phyloP scores from a whole-genome alignment of 805 yeast species.

The Candida tibetensis region DNA sequence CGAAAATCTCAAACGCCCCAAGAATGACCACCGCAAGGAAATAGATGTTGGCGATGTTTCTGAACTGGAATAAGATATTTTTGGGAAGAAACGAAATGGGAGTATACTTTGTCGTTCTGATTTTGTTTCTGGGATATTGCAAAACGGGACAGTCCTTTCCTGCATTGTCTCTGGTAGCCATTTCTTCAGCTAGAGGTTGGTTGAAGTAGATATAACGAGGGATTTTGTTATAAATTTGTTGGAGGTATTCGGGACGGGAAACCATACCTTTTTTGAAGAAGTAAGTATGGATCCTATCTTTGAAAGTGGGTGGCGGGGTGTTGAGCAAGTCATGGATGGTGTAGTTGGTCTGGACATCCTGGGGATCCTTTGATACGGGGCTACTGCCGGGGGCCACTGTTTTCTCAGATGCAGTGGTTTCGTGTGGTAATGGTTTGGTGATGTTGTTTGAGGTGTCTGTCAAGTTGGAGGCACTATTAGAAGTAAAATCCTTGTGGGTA shows the following conservation, averaged over 20 bases:
- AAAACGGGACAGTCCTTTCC: slow-evolving; percentile 25
- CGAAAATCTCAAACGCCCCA: slow-evolving; percentile 56
- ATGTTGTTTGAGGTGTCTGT: too few species aligned
- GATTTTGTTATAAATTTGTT: slow-evolving; percentile 35
- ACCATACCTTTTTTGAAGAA: slow-evolving; percentile 19
- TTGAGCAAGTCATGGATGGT: slow-evolving; percentile 10
- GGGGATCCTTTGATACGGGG: too few species aligned
- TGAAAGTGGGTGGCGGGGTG: slow-evolving; percentile 13
- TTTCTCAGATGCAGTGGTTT: too few species aligned
- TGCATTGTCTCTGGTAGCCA: slow-evolving; percentile 20
- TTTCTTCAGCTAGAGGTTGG: slow-evolving; percentile 44
- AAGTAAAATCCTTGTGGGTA: too few species aligned
- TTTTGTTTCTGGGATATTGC: slow-evolving; percentile 52
- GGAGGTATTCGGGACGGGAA: slow-evolving; percentile 32
- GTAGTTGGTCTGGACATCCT: slow-evolving; percentile 1
- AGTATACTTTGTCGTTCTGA: slow-evolving; percentile 62
- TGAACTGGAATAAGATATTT: slow-evolving; percentile 52
- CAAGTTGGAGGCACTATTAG: too few species aligned
- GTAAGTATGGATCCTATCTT: slow-evolving; percentile 9
- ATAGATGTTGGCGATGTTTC: slow-evolving; percentile 59
- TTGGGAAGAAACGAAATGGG: slow-evolving; percentile 57
- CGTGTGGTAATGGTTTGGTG: too few species aligned
- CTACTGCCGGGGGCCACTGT: too few species aligned
- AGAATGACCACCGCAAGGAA: slow-evolving; percentile 53
- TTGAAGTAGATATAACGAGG: slow-evolving; percentile 51